Evolutionary conservation across 805 yeast species (phyloP).

Genomic region (Barnettozyma salicaria): DNA sequence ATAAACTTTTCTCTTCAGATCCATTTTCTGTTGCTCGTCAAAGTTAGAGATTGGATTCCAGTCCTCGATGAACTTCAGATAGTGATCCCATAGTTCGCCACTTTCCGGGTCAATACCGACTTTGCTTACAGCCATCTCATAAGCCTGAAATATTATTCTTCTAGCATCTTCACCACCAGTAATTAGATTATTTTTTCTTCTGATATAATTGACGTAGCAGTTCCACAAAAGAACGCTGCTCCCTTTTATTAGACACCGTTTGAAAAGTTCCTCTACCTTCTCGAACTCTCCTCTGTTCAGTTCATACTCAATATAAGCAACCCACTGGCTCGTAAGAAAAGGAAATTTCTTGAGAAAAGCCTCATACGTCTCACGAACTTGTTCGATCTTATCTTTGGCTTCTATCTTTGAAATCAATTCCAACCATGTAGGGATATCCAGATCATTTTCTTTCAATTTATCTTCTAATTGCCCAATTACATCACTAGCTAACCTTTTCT

Average conservation of each 20-base stretch:
- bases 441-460: slow-evolving; percentile 43
- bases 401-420: slow-evolving; percentile 44
- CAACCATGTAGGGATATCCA: slow-evolving; percentile 52
- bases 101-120: slow-evolving; percentile 76
- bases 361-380: slow-evolving; percentile 53
- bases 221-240: slow-evolving; percentile 69
- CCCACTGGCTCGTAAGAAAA: slow-evolving; percentile 68
- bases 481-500: slow-evolving; percentile 33
- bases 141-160: slow-evolving; percentile 69
- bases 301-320: slow-evolving; percentile 60
- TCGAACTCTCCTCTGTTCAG: slow-evolving; percentile 58
- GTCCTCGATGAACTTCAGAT: slow-evolving; percentile 65
- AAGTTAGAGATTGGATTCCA: slow-evolving; percentile 78
- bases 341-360: slow-evolving; percentile 61
- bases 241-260: slow-evolving; percentile 54
- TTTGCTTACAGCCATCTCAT: slow-evolving; percentile 69
- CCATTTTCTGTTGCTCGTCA: slow-evolving; percentile 81
- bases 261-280: slow-evolving; percentile 59
- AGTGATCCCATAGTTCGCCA: slow-evolving; percentile 74
- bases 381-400: slow-evolving; percentile 51
- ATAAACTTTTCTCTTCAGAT: slow-evolving; percentile 66
- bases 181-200: slow-evolving; percentile 57
- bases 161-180: slow-evolving; percentile 82
- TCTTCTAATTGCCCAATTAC: slow-evolving; percentile 55
- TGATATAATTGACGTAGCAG: slow-evolving; percentile 71